These are phyloP conservation scores for Poteriospumella lacustris DNA, from an alignment of 108 stramenopile genomes.

Conservation along the genomic window DNA sequence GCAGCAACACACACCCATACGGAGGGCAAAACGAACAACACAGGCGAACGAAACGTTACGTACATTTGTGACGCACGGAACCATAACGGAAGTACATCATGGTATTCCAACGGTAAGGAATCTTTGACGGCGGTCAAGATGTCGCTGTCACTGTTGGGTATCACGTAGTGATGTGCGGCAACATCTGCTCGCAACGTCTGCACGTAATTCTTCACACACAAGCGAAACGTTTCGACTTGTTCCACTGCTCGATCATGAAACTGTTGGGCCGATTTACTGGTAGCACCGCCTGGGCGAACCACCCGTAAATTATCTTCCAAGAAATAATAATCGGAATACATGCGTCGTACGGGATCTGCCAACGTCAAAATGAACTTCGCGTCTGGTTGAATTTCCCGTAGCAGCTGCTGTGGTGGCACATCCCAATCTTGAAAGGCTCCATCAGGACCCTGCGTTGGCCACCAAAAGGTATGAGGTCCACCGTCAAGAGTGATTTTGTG, in stretches of 20 bases:
- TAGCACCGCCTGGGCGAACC: not conserved
- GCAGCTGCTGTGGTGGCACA: conserved; percentile 14
- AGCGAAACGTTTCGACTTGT: not conserved
- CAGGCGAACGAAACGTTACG: not conserved
- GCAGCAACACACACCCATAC: too few species aligned
- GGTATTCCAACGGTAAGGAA: not conserved
- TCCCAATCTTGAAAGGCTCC: not conserved
- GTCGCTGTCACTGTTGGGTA: not conserved
- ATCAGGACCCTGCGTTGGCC: conserved; percentile 32
- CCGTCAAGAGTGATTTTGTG: conserved; percentile 18
- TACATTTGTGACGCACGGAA: not conserved
- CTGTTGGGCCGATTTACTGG: not conserved
- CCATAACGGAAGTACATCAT: not conserved
- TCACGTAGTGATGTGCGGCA: too few species aligned
- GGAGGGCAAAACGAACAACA: too few species aligned
- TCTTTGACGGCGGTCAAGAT: not conserved
- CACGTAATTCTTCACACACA: conserved; percentile 6
- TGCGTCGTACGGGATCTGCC: conserved; percentile 5
- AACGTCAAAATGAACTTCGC: conserved; percentile 22
- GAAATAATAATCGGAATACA: conserved; percentile 34
- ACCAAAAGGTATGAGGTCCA: conserved; percentile 36
- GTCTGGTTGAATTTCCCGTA: conserved; percentile 10
- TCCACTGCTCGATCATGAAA: conserved; percentile 6
- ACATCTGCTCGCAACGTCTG: not conserved
- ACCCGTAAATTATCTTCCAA: conserved; percentile 14